These are phyloP conservation scores for Luffa acutangula DNA, from an alignment of 306 rosid species.

Conservation along the genomic window DNA sequence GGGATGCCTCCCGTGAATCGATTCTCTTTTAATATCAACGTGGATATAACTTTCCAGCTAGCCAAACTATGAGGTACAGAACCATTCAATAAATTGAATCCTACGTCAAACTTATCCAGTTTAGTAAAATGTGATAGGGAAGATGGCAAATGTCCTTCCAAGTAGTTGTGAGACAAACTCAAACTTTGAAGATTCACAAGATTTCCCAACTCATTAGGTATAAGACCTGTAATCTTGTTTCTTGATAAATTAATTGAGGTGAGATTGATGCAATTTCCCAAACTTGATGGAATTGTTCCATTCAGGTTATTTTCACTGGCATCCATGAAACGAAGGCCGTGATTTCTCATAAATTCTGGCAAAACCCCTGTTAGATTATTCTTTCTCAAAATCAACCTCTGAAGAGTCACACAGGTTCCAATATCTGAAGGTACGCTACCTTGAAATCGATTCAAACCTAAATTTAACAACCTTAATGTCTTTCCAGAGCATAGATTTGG, in stretches of 20 bases:
- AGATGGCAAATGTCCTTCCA: conserved; percentile 60
- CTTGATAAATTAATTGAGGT: conserved; percentile 34
- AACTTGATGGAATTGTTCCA: conserved; percentile 53
- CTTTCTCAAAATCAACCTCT: conserved; percentile 43
- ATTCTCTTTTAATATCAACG: conserved; percentile 53
- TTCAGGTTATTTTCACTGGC: conserved; percentile 40
- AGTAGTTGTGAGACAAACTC: conserved; percentile 42
- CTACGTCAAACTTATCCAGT: conserved; percentile 43
- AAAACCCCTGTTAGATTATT: conserved; percentile 48
- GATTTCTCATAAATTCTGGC: conserved; percentile 37
- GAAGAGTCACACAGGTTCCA: conserved; percentile 57
- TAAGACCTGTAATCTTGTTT: conserved; percentile 41
- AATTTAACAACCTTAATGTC: conserved; percentile 22
- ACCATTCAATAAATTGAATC: conserved; percentile 65
- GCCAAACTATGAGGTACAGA: conserved; percentile 42
- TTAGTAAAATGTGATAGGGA: conserved; percentile 45
- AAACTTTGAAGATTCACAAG: conserved; percentile 42
- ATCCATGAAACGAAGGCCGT: conserved; percentile 30
- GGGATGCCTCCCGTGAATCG: conserved; percentile 54
- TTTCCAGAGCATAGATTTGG: conserved; percentile 67
- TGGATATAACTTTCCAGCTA: conserved; percentile 42
- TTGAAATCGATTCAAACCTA: conserved; percentile 55
- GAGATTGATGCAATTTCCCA: conserved; percentile 47
- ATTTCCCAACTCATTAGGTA: conserved; percentile 56
- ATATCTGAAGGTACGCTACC: conserved; percentile 54